Conservation (phyloP, 176 grass and related monocot genomes). For the Paspalum notatum region DNA sequence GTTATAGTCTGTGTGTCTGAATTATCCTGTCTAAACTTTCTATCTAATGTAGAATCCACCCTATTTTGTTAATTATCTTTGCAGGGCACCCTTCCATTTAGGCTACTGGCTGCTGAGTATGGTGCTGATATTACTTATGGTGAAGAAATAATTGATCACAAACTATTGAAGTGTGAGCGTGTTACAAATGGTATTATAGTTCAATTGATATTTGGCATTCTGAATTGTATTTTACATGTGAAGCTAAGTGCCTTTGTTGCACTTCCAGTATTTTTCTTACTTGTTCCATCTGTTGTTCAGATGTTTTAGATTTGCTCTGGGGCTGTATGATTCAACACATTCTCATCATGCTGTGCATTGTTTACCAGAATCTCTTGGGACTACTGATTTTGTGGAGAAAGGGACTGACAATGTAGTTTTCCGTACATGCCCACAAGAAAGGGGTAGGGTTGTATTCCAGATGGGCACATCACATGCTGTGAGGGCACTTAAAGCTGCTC, state of each 20-base stretch:
- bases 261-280: constrained; percentile 1
- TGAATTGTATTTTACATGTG: constrained; percentile 18
- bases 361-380: constrained; percentile 74
- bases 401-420: constrained; percentile 87
- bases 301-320: constrained; percentile 6
- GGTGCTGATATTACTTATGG: constrained; percentile 97
- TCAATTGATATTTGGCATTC: constrained; percentile 23
- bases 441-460: constrained; percentile 84
- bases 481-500: constrained; percentile 87
- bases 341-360: constrained; percentile 36
- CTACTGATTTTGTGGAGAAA: constrained; percentile 92
- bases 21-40: not conserved
- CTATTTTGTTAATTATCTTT: constrained; percentile 44
- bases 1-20: not conserved
- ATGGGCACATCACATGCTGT: constrained; percentile 92
- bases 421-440: constrained; percentile 84
- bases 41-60: not conserved
- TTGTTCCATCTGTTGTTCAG: constrained; percentile 22
- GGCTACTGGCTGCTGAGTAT: constrained; percentile 81
- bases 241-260: not conserved
- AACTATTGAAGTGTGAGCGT: constrained; percentile 81
- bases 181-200: constrained; percentile 69
- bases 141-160: constrained; percentile 98
- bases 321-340: constrained; percentile 13
- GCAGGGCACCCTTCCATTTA: constrained; percentile 84